Evolutionary conservation across 140 eudicot genomes (phyloP).

Genomic region (Anethum foeniculum): DNA sequence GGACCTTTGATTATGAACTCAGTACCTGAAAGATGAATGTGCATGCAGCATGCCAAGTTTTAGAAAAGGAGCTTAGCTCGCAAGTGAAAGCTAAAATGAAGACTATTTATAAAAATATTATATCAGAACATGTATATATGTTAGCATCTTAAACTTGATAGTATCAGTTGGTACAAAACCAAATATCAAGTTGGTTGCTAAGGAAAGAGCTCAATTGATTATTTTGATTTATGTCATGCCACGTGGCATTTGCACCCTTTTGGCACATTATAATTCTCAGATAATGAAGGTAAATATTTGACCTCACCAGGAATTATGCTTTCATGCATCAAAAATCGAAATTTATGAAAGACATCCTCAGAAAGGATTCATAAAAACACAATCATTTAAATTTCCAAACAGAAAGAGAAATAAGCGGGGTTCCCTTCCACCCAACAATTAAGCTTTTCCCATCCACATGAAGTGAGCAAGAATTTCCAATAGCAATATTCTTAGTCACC

Average conservation of each 20-base stretch:
- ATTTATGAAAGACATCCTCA: neutral
- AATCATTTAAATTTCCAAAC: constrained; percentile 13
- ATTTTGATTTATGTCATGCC: too few species aligned
- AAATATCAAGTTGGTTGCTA: too few species aligned
- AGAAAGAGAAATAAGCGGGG: constrained; percentile 19
- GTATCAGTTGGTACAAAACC: too few species aligned
- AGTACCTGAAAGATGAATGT: neutral
- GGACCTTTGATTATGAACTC: neutral
- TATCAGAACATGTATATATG: too few species aligned
- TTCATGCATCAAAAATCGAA: neutral
- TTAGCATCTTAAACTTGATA: too few species aligned
- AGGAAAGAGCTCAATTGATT: too few species aligned
- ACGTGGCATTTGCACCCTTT: neutral
- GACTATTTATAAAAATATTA: neutral
- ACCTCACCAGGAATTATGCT: neutral
- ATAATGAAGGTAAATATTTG: neutral
- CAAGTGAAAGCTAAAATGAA: neutral
- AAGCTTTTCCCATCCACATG: constrained; percentile 15
- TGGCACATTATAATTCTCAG: neutral
- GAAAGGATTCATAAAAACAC: neutral
- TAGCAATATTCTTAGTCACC: neutral
- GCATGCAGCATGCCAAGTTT: neutral
- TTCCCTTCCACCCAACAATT: constrained; percentile 23
- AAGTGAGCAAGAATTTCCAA: constrained; percentile 16
- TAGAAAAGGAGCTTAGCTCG: neutral